Evolutionary conservation across 1,139 yeast genomes (phyloP).

Genomic region (Suzukiozyma palmioleophila): DNA sequence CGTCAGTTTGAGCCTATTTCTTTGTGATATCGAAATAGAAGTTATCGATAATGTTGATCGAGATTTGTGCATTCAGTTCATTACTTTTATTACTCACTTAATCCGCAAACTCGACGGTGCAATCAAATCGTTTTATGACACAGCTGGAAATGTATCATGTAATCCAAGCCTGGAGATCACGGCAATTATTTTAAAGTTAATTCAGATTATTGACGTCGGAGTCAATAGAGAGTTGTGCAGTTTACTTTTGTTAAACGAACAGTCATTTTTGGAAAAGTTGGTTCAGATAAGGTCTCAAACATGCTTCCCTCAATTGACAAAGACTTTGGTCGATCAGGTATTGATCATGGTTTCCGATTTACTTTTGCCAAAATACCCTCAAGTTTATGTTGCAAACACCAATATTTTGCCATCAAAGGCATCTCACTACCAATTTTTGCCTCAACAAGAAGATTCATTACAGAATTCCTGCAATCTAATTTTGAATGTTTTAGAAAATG

Average conservation of each 20-base stretch:
- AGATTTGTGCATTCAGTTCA: neutral
- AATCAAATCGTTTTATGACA: neutral
- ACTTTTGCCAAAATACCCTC: neutral
- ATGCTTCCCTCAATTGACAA: neutral
- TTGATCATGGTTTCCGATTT: neutral
- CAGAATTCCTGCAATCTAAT: constrained; percentile 14
- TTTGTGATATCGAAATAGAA: no score
- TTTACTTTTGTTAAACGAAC: neutral
- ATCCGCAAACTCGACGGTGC: neutral
- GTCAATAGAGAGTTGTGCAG: constrained; percentile 1
- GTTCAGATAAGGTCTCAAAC: neutral
- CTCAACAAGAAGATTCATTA: constrained; percentile 5
- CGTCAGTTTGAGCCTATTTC: no score
- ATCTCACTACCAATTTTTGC: constrained; percentile 1
- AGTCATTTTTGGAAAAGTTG: neutral
- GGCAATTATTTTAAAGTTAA: neutral
- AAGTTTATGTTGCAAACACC: constrained; percentile 2
- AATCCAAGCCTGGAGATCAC: no score
- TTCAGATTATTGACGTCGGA: neutral
- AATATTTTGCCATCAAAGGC: neutral
- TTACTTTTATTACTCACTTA: neutral
- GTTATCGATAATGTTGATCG: no score
- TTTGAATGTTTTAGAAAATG: constrained; percentile 26
- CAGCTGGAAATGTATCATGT: no score
- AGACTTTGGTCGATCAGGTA: neutral